Evolutionary conservation across 495 filamentous ascomycete species (phyloP), one percentile per base, ranked within the genome.

Genomic region (Trichoderma orchidacearum): DNA sequence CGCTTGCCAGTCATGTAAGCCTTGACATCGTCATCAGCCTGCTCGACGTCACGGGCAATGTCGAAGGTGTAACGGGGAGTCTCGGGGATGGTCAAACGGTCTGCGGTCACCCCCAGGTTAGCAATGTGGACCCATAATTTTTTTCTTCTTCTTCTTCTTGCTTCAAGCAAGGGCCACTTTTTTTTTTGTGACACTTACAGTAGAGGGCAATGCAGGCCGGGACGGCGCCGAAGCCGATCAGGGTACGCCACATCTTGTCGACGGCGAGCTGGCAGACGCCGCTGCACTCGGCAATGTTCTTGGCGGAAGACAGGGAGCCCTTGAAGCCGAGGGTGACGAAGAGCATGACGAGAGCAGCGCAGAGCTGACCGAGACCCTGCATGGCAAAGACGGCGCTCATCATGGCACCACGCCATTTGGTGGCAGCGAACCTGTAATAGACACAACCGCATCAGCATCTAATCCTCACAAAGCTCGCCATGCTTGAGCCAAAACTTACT

Each of bases 21-120:
- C 60, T 80, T 74, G 57, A 83, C 79, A 60, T 90, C 86, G 23
- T 76, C 76, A 58, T 73, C 74, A 34, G 76, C 86, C 70, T 89
- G 80, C 70, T 90, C 84, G 77, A 87, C 76, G 62, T 94, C 87
- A 30, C 76, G 80, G 35, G 77, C 75, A 9, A 94, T 81, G 64
- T 93, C 88, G 60, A 94, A 92, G 31, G 89, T 95, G 85, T 60
- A 89, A 82, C 71, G 79, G 53, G 72, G 72, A 11, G 72, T 75
- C 68, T 90, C 86, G 23, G 90, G 90, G 60, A 96, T 95, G 27
- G 90, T 94, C 4, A 96, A 76, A 48, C 90, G 89, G 70, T 84
- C 41, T 48, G n/a, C 7, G n/a, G 13, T 41, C 18, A 48, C 12
- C 4, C 7, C 8, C 18, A 17, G 27, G 41, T 48, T 25, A 90